Evolutionary conservation across 208 protist genomes (phyloP).

Genomic region (Trypanosoma grayi): DNA sequence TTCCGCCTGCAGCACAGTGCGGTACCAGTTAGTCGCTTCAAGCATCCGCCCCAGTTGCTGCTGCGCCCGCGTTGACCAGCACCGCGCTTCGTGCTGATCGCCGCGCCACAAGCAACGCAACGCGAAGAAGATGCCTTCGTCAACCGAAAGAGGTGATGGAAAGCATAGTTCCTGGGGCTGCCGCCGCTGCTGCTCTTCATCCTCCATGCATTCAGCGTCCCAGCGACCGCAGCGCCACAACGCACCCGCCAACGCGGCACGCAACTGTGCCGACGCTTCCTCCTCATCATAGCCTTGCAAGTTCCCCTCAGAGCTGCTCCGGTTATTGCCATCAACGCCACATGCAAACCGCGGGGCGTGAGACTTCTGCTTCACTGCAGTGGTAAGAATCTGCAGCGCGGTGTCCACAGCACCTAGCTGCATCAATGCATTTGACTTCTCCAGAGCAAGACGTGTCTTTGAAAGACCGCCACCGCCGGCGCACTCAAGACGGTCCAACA

Average conservation of each 20-base stretch:
- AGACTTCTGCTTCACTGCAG: slow-evolving; percentile 9
- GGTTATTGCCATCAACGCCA: too few species aligned
- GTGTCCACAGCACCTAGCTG: slow-evolving; percentile 21
- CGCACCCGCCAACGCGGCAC: slow-evolving; percentile 37
- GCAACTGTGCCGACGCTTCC: slow-evolving; percentile 11
- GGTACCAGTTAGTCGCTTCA: slow-evolving; percentile 33
- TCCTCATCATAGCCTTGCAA: not conserved
- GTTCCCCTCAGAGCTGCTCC: too few species aligned
- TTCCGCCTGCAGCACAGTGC: slow-evolving; percentile 41
- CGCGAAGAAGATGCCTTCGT: slow-evolving; percentile 28
- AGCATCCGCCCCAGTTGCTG: slow-evolving; percentile 28
- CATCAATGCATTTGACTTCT: slow-evolving; percentile 26
- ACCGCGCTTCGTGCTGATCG: slow-evolving; percentile 12
- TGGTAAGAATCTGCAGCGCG: slow-evolving; percentile 14
- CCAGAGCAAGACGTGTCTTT: slow-evolving; percentile 9
- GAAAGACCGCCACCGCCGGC: slow-evolving; percentile 4
- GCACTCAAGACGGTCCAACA: slow-evolving; percentile 28
- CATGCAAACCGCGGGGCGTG: not conserved
- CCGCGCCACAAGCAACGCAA: slow-evolving; percentile 8
- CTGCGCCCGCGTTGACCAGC: slow-evolving; percentile 28
- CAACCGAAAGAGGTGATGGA: slow-evolving; percentile 24
- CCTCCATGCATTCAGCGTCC: slow-evolving; percentile 13
- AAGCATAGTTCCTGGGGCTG: slow-evolving; percentile 25
- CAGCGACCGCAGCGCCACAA: slow-evolving; percentile 55
- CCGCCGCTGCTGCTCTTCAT: not conserved